Evolutionary conservation across 148 eudicot genomes (phyloP).

Genomic region (Rhododendron ferrugineum): DNA sequence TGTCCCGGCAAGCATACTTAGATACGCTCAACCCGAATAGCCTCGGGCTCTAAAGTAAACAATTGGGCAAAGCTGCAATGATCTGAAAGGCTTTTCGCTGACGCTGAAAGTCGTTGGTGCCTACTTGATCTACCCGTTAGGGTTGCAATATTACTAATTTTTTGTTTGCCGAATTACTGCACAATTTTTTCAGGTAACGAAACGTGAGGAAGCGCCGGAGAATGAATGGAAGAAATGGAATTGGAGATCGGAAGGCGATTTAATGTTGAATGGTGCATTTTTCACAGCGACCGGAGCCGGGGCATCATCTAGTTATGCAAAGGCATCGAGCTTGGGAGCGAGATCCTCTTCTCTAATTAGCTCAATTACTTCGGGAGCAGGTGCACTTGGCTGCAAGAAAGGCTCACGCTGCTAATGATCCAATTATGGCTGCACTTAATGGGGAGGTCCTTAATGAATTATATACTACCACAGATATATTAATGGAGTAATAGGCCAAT

Average conservation of each 20-base stretch:
- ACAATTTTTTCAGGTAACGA: slow-evolving; percentile 39
- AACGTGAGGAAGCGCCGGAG: slow-evolving; percentile 45
- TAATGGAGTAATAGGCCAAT: too few species aligned
- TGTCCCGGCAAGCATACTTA: not conserved
- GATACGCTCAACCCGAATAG: too few species aligned
- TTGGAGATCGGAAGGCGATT: slow-evolving; percentile 70
- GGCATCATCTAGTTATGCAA: slow-evolving; percentile 45
- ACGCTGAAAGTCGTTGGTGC: too few species aligned
- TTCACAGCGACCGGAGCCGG: slow-evolving; percentile 45
- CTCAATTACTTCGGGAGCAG: slow-evolving; percentile 48
- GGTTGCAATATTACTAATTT: not conserved
- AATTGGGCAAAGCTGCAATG: not conserved
- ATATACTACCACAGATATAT: not conserved
- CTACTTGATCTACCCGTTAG: too few species aligned
- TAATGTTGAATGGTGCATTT: slow-evolving; percentile 56
- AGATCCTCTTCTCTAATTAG: slow-evolving; percentile 49
- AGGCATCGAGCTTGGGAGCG: slow-evolving; percentile 58
- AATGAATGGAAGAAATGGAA: slow-evolving; percentile 56
- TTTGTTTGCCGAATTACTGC: not conserved
- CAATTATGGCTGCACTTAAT: not conserved
- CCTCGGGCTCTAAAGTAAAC: too few species aligned
- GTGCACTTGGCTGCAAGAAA: slow-evolving; percentile 46
- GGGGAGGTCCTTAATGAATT: not conserved
- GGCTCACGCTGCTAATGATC: slow-evolving; percentile 41
- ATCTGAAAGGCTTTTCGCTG: too few species aligned